Base-by-base conservation (phyloP, 2,329 filamentous ascomycete genomes). In the Leptographium procerum region DNA sequence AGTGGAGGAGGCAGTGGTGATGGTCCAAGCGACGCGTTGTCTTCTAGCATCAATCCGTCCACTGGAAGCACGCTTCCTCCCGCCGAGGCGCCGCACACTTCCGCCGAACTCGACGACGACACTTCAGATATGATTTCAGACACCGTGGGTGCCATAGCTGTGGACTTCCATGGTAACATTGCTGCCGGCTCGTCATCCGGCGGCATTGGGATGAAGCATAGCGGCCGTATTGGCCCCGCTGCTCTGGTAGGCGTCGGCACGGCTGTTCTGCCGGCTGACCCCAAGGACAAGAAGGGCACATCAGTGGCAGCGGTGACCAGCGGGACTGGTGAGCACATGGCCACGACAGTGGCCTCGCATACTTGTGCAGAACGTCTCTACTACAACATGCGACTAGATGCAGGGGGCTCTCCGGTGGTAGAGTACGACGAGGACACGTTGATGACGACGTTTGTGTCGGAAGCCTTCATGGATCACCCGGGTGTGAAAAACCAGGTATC, bases 121-220 rank as follows among this genome's bases (percentile, higher is more conserved):
- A 57, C 59, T 47, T 53, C 50, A 61, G 80, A 87, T 66, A 79
- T 72, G 29, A 81, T 99, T 65, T 95, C 87, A 3, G 94, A 99
- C 74, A 99, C 94, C 14, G 91, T 99, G 60, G 94, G 95, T 51
- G 94, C 91, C 31, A 96, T 99, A 67, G 94, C 91, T 13, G 86
- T 99, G 62, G 94, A 99, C 67, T 80, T 81, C 55, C 82, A 80
- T 65, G 94, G 94, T 19, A 86, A 87, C 60, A 96, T 99, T 68
- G 92, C 95, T 5, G 94, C 92, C 4, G 94, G 88, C 19, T 96
- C 94, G 1, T 99, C 94, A 2, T 99, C 95, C 19, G 94, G 94
- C 7, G 94, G 94, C 1, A 99, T 99, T 69, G 92, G 94, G 31
- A 96, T 99, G 92, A 99, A 99, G 69, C 91, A 96, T 70, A 84